A percentile compares a stretch with the other conserved stretches of the same genome.
These are phyloP conservation scores for Thermothielavioides terrestris DNA, from an alignment of 495 filamentous ascomycete species.

Conservation along the genomic window DNA sequence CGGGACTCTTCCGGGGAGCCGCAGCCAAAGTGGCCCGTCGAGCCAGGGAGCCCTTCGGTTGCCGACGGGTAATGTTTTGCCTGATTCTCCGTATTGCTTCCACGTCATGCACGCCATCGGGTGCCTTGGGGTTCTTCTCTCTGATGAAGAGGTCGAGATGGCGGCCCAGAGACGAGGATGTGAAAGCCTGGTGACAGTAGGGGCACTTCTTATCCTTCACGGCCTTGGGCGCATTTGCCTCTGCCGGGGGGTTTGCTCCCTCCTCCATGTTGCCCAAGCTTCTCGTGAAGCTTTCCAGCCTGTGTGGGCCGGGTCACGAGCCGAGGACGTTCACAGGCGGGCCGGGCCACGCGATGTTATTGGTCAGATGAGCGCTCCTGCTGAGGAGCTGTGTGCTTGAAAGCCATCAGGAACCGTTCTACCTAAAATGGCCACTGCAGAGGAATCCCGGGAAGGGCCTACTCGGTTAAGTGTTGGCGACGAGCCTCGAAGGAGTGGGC, in stretches of 20 bases:
- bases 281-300: background rate
- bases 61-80: constrained; percentile 72
- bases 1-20: constrained; percentile 25
- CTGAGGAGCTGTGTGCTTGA: constrained; percentile 9
- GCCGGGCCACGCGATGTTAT: background rate
- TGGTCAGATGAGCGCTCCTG: constrained; percentile 12
- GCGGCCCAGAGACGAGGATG: constrained; percentile 84
- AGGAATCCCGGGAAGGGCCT: no score
- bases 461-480: background rate
- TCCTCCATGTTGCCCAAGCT: constrained; percentile 17
- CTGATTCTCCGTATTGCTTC: constrained; percentile 76
- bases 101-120: constrained; percentile 81
- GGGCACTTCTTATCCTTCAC: constrained; percentile 75
- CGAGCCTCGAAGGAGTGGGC: background rate
- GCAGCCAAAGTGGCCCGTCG: constrained; percentile 42
- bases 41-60: constrained; percentile 54
- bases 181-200: constrained; percentile 78
- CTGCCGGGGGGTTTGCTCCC: constrained; percentile 7
- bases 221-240: constrained; percentile 30
- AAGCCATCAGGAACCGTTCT: background rate
- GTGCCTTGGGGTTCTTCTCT: constrained; percentile 71
- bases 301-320: background rate
- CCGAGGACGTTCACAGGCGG: background rate
- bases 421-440: no score
- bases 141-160: constrained; percentile 88